phyloP scores from a whole-genome alignment of 495 filamentous ascomycete species.

The Xanthoparmelia taractica region DNA sequence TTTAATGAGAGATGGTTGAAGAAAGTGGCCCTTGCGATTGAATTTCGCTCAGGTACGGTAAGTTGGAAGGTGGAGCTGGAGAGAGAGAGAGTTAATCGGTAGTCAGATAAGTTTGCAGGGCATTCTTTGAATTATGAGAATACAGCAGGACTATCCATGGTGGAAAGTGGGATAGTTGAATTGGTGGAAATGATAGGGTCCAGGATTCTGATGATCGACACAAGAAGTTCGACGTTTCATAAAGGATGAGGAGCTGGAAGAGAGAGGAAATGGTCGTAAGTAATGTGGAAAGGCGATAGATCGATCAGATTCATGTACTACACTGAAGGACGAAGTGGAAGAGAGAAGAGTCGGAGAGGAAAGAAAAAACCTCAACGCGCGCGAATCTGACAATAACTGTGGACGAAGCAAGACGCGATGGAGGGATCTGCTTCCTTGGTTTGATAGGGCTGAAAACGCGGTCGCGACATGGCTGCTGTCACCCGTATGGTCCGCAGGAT shows the following conservation, averaged over 20 bases:
- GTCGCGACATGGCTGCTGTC: constrained; percentile 5
- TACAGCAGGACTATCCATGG: not conserved
- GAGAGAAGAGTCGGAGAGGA: not conserved
- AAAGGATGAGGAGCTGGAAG: not conserved
- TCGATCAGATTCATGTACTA: not conserved
- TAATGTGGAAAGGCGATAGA: not conserved
- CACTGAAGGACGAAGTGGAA: not conserved
- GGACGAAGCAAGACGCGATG: not conserved
- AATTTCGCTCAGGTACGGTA: not conserved
- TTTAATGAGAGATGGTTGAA: not conserved
- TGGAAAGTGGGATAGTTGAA: not conserved
- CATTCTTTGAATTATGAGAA: not conserved
- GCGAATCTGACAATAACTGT: constrained; percentile 2
- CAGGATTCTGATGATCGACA: not conserved
- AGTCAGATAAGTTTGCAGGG: not conserved
- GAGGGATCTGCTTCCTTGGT: not conserved
- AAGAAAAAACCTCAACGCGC: not conserved
- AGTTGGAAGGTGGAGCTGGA: not conserved
- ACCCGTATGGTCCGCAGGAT: not conserved
- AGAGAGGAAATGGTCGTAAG: not conserved
- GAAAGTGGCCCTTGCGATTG: not conserved
- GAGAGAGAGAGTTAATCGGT: not conserved
- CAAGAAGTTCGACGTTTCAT: not conserved
- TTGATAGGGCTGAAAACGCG: not conserved
- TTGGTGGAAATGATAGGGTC: not conserved